Conservation (phyloP, 768 basidiomycete species). For the Nevesoporus exiguus region DNA sequence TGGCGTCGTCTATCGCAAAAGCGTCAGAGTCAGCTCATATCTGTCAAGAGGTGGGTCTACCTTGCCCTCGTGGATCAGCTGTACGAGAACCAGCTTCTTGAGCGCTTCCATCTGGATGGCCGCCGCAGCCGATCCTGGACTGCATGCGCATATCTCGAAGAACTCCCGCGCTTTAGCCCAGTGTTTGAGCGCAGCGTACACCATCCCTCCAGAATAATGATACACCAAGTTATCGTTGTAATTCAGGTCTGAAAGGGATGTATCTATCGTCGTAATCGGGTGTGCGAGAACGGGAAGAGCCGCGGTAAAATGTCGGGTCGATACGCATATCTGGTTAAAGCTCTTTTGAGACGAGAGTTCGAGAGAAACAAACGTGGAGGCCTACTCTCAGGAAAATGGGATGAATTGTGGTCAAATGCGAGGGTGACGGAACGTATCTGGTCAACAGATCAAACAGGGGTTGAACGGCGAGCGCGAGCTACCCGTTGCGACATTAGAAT, state of each 20-base stretch:
- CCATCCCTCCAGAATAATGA: conserved; percentile 80
- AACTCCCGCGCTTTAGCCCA: conserved; percentile 72
- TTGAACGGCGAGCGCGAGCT: conserved; percentile 48
- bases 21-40: background rate
- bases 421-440: conserved; percentile 55
- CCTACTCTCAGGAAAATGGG: conserved; percentile 61
- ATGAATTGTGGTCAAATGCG: conserved; percentile 69
- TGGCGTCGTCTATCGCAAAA: conserved; percentile 28
- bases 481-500: conserved; percentile 20
- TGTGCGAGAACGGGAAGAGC: conserved; percentile 59
- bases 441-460: conserved; percentile 58
- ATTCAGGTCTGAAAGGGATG: conserved; percentile 53
- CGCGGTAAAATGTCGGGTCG: conserved; percentile 47
- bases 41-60: conserved; percentile 32
- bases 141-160: conserved; percentile 75
- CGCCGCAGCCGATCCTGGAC: conserved; percentile 53
- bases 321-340: conserved; percentile 52
- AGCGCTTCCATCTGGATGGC: conserved; percentile 82
- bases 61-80: conserved; percentile 75
- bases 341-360: background rate
- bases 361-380: background rate
- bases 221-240: conserved; percentile 84
- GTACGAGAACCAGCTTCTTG: conserved; percentile 79
- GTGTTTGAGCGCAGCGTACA: conserved; percentile 54
- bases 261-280: conserved; percentile 69